Evolutionary conservation across 768 basidiomycete species (phyloP), one percentile per base, ranked within the genome.

Genomic region (Boletus vermiculosoides): DNA sequence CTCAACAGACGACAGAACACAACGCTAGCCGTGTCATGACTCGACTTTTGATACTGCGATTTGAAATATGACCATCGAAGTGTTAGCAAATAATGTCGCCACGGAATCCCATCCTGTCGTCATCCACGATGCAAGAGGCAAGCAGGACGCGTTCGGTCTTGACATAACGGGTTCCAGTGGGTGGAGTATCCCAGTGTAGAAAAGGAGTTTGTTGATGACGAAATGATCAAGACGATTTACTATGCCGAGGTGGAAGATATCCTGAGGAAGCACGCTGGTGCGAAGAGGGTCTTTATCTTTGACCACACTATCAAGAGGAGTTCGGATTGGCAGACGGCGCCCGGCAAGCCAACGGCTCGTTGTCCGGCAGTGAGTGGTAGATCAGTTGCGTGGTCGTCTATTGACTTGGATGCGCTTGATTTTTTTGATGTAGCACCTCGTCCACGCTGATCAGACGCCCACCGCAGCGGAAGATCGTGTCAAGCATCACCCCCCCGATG

Each of bases 401-500:
- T 4, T 36, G 12, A 41, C 11, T 18, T 1, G 39, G 39, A 39
- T 39, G 18, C 4, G 18, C 39, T 22, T 10, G 8, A 20, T 7
- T 10, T 25, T 20, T 34, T 30, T 4, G 34, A 34, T 36, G 34
- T n/a, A 76, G 74, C 64, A 66, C n/a, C 67, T 62, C 40, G 75
- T 77, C 3, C 78, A 80, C 56, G 72, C 76, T 44, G 78, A 79
- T 63, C 77, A 78, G 63, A 76, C 76, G 0, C 70, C 61, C 52
- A 56, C 59, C 0, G 74, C 76, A 1, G 66, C 69, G 15, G 64
- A 69, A 8, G 54, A 57, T 4, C 74, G 78, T 9, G 76, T 78
- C 0, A 58, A 66, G 25, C 61, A 65, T 6, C 76, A 77, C 37
- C 67, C 73, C 16, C 69, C 70, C 3, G 74, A 68, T 7, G 28